These are phyloP conservation scores for Paratinospora sagittata DNA, from an alignment of 164 flowering plant species.

Conservation along the genomic window DNA sequence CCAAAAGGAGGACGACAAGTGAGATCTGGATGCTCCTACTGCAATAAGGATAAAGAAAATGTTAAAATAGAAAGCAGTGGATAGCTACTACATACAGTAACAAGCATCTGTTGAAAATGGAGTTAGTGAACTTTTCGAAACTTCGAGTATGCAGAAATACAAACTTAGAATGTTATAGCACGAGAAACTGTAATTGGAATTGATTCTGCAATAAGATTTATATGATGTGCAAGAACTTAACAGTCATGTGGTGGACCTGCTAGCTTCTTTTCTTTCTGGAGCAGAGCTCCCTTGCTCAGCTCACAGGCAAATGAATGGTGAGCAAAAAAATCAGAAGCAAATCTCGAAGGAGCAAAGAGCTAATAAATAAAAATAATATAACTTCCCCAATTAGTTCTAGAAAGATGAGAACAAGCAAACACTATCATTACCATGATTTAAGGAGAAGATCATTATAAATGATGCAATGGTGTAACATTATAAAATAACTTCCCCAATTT, in stretches of 20 bases:
- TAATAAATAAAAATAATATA: neutral
- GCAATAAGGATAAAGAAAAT: conserved; percentile 24
- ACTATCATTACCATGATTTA: too few relatives aligned
- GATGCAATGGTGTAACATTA: too few relatives aligned
- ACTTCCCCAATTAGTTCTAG: neutral
- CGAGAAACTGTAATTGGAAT: too few relatives aligned
- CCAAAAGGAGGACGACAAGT: conserved; percentile 10
- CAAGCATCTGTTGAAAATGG: neutral
- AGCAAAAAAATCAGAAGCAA: neutral
- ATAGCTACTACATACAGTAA: neutral
- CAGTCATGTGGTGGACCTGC: too few relatives aligned
- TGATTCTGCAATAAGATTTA: neutral
- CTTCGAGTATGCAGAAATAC: neutral
- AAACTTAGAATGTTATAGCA: neutral
- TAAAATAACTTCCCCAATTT: neutral
- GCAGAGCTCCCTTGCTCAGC: too few relatives aligned
- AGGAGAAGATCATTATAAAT: too few relatives aligned
- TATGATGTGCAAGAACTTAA: neutral
- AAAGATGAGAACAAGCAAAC: neutral
- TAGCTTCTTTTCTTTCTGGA: too few relatives aligned
- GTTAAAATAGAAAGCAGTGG: neutral
- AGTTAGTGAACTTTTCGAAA: neutral
- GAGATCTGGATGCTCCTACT: conserved; percentile 65
- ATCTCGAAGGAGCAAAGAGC: neutral
- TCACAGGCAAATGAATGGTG: too few relatives aligned